These are phyloP conservation scores for Collybia sordida DNA, from an alignment of 768 basidiomycete species.

Conservation along the genomic window DNA sequence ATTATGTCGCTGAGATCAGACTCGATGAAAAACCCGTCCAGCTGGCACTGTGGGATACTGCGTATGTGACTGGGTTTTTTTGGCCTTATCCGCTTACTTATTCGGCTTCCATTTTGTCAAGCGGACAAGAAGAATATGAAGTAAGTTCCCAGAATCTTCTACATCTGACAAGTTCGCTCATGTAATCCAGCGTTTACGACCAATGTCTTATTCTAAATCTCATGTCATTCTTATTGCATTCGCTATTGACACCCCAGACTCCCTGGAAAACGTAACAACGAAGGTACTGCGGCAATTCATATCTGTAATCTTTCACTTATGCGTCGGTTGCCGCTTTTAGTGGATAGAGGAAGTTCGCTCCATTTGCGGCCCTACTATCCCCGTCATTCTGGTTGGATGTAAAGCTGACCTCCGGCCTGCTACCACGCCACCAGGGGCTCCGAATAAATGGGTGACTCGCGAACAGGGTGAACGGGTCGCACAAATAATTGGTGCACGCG, in stretches of 20 bases:
- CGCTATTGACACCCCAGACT: slow-evolving; percentile 94
- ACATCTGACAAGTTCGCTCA: slow-evolving; percentile 5
- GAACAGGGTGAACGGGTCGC: slow-evolving; percentile 84
- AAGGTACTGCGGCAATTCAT: slow-evolving; percentile 55
- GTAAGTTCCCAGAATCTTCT: slow-evolving; percentile 35
- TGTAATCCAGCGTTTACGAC: slow-evolving; percentile 74
- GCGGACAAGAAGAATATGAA: slow-evolving; percentile 99
- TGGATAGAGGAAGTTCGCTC: slow-evolving; percentile 98
- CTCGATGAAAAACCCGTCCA: slow-evolving; percentile 98
- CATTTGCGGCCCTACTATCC: slow-evolving; percentile 92
- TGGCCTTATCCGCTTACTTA: slow-evolving; percentile 7
- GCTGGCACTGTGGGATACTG: slow-evolving; percentile 97
- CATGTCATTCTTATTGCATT: slow-evolving; percentile 99
- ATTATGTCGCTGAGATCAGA: slow-evolving; percentile 97
- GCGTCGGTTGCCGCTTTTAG: slow-evolving; percentile 36
- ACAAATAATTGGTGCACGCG: slow-evolving; percentile 81
- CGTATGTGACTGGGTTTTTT: slow-evolving; percentile 56
- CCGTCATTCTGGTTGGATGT: slow-evolving; percentile 94
- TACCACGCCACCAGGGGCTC: slow-evolving; percentile 41
- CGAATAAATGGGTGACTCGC: slow-evolving; percentile 64
- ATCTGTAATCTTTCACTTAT: slow-evolving; percentile 11
- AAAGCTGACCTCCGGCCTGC: slow-evolving; percentile 89
- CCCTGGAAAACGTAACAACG: slow-evolving; percentile 90
- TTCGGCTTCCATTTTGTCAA: slow-evolving; percentile 28
- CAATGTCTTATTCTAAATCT: slow-evolving; percentile 96